phyloP scores from a whole-genome alignment of 1,139 yeast species.

The Sugiyamaella sp. region DNA sequence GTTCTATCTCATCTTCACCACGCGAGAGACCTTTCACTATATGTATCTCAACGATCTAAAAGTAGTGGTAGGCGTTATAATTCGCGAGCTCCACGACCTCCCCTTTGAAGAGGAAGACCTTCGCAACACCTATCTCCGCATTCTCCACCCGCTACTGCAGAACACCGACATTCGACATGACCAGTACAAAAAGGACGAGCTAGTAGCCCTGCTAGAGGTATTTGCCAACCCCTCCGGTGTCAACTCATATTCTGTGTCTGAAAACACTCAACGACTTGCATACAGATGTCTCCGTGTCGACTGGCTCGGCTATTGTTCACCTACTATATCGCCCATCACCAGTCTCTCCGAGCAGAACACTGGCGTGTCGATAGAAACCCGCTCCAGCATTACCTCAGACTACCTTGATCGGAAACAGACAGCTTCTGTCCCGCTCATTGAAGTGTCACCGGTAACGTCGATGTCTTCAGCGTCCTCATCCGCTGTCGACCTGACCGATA shows the following conservation, averaged over 20 bases:
- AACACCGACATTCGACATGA: conserved; percentile 64
- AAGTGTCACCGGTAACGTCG: conserved; percentile 8
- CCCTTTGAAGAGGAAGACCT: conserved; percentile 63
- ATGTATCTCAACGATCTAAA: conserved; percentile 83
- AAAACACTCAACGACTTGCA: conserved; percentile 60
- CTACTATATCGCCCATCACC: conserved; percentile 18
- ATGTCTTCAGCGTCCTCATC: conserved; percentile 14
- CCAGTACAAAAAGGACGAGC: conserved; percentile 60
- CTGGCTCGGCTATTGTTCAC: conserved; percentile 51
- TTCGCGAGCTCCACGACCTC: conserved; percentile 75
- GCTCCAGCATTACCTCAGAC: background rate
- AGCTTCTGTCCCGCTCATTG: conserved; percentile 7
- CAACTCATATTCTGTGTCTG: conserved; percentile 23
- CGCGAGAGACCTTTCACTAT: conserved; percentile 63
- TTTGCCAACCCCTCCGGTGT: conserved; percentile 38
- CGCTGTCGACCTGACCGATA: background rate
- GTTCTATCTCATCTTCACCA: conserved; percentile 72
- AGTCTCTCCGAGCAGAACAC: conserved; percentile 20
- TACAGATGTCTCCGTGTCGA: conserved; percentile 60
- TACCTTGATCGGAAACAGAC: conserved; percentile 3
- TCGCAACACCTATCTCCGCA: conserved; percentile 75
- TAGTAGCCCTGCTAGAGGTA: conserved; percentile 54
- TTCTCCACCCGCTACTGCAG: conserved; percentile 68
- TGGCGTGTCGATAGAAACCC: background rate
- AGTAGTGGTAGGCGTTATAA: conserved; percentile 81